A percentile compares a stretch with the other conserved stretches of the same genome.
Conservation (phyloP, 768 basidiomycete genomes). For the Pisolithus sp. region DNA sequence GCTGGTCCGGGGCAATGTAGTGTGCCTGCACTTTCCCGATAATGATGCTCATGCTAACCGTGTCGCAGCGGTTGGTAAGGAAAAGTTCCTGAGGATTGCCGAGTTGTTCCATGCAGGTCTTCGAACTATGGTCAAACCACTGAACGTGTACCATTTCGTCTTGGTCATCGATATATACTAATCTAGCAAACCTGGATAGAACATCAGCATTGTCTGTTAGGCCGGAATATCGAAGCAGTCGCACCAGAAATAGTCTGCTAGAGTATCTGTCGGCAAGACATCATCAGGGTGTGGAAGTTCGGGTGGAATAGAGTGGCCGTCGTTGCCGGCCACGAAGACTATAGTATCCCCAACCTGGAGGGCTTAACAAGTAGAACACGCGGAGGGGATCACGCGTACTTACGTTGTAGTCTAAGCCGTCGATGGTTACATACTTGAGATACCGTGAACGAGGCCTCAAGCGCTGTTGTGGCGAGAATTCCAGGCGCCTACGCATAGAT, state of each 20-base stretch:
- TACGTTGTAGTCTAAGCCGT: conserved; percentile 40
- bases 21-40: conserved; percentile 45
- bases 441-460: conserved; percentile 29
- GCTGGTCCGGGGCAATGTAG: conserved; percentile 20
- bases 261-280: conserved; percentile 32
- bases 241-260: conserved; percentile 65
- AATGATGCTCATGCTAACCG: conserved; percentile 33
- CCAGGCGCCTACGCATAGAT: conserved; percentile 8
- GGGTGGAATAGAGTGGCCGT: conserved; percentile 23
- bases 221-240: background rate
- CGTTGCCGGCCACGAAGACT: conserved; percentile 39
- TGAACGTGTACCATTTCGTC: conserved; percentile 51
- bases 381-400: conserved; percentile 3
- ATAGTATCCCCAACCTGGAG: conserved; percentile 59
- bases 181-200: conserved; percentile 56
- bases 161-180: conserved; percentile 45
- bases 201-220: background rate
- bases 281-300: conserved; percentile 30
- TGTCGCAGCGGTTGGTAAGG: conserved; percentile 48
- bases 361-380: conserved; percentile 1
- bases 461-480: conserved; percentile 27
- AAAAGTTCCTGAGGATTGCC: conserved; percentile 62
- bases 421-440: conserved; percentile 37
- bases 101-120: conserved; percentile 55
- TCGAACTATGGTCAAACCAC: conserved; percentile 69